Evolutionary conservation across 164 flowering plant species (phyloP).

Genomic region (Annona squamosa): DNA sequence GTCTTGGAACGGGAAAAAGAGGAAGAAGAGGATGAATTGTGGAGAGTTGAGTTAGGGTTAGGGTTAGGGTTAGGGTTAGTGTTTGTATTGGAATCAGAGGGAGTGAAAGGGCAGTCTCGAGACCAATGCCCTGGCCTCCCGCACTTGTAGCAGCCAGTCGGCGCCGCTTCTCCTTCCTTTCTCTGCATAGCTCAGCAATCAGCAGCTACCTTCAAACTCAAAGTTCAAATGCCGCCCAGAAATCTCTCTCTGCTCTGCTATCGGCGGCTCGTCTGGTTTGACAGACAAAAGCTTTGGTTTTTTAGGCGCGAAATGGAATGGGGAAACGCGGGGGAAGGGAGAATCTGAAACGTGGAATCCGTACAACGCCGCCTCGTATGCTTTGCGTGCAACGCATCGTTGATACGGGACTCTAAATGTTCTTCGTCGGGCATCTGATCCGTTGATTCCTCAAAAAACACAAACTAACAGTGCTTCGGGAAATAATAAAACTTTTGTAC

Average conservation of each 20-base stretch:
- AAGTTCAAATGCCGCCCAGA: too few relatives aligned
- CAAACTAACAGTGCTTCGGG: too few relatives aligned
- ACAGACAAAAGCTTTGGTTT: not conserved
- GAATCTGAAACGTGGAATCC: not conserved
- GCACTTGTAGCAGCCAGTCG: conserved; percentile 96
- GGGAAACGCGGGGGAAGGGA: not conserved
- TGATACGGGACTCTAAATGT: too few relatives aligned
- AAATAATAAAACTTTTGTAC: too few relatives aligned
- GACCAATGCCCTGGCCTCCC: conserved; percentile 99
- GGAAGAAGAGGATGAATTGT: conserved; percentile 2
- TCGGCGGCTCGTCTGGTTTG: not conserved
- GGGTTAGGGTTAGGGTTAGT: conserved; percentile 24
- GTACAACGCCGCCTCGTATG: too few relatives aligned
- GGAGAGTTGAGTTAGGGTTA: conserved; percentile 9
- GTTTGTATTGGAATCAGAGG: not conserved
- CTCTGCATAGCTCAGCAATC: not conserved
- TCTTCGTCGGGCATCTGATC: too few relatives aligned
- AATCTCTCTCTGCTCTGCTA: not conserved
- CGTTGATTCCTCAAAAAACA: too few relatives aligned
- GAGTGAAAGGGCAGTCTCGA: conserved; percentile 73
- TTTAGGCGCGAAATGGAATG: not conserved
- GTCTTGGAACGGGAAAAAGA: not conserved
- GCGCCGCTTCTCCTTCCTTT: conserved; percentile 29
- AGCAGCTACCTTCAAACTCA: too few relatives aligned
- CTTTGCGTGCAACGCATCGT: too few relatives aligned